Evolutionary conservation across 108 stramenopile species (phyloP), one percentile per base, ranked within the genome.

Genomic region (Pseudonitzschia multistriata): DNA sequence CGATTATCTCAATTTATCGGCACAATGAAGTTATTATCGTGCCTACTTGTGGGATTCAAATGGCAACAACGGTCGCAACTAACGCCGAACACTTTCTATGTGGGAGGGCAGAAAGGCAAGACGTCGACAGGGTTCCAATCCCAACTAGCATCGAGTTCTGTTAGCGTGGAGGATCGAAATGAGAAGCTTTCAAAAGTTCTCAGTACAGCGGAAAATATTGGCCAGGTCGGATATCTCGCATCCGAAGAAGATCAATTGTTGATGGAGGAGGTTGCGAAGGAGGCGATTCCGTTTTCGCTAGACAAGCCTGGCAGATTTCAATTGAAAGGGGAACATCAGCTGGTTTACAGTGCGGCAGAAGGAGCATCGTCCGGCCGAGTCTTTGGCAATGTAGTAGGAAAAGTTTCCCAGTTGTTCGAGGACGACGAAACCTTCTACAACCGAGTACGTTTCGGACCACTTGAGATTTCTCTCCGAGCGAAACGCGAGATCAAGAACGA

Each of bases 371-470:
- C 81, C 19, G 79, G 79, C 24, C 63, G 74, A 22, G 27, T 81
- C 31, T 68, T 80, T 53, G 78, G 79, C 1, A 75, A 75, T 22
- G 62, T 83, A 3, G 66, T 74, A 6, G 85, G 85, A 3, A 71
- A 66, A 52, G 85, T 86, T 28, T 77, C 77, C 14, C 85, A 86
- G 49, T 79, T 79, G 45, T 55, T 81, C 24, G 82, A 77, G 33
- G 70, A 81, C 17, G 71, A 69, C 14, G 35, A 5, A 37, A 74
- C 64, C 21, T 86, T 83, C 66, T 66, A 66, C 62, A 86, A 86
- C 66, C 57, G 66, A 24, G 82, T 86, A n/a, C 34, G 69, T 14
- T 70, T 83, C 35, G 85, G 85, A 37, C 82, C 82, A 0, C 34
- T 86, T 25, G 24, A 64, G 42, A 72, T 83, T 64, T 53, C 77